A percentile compares a stretch with the other conserved stretches of the same genome.
phyloP scores from a whole-genome alignment of 495 filamentous ascomycete genomes.

The Talaromyces nanjingensis region DNA sequence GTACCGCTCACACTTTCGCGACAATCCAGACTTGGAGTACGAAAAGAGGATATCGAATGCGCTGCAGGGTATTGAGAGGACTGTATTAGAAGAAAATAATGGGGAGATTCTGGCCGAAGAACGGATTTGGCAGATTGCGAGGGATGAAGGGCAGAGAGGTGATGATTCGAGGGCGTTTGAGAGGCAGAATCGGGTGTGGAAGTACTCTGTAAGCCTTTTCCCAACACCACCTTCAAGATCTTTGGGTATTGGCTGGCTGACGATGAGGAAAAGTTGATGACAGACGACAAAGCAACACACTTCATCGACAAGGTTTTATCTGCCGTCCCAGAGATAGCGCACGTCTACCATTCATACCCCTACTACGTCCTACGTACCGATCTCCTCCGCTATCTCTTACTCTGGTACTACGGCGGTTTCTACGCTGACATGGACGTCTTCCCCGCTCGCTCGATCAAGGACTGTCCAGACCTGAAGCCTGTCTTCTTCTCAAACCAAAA shows the following conservation, averaged over 20 bases:
- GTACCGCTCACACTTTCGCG: conserved; percentile 25
- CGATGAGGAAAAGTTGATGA: conserved; percentile 17
- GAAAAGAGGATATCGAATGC: conserved; percentile 21
- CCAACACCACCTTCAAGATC: neutral
- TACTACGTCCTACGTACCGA: conserved; percentile 36
- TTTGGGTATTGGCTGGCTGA: neutral
- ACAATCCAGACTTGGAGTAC: conserved; percentile 21
- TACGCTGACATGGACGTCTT: conserved; percentile 44
- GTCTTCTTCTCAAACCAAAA: conserved; percentile 10
- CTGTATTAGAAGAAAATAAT: conserved; percentile 9
- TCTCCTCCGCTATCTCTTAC: conserved; percentile 41
- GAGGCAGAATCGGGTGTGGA: conserved; percentile 24
- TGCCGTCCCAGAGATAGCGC: conserved; percentile 24
- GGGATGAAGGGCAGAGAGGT: conserved; percentile 16
- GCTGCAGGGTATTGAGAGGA: conserved; percentile 20
- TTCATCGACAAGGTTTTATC: conserved; percentile 23
- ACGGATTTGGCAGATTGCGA: conserved; percentile 32
- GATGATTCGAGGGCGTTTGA: conserved; percentile 24
- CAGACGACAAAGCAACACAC: conserved; percentile 21
- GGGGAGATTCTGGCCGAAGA: conserved; percentile 12
- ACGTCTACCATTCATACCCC: conserved; percentile 27
- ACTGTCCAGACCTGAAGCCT: conserved; percentile 23
- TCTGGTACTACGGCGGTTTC: conserved; percentile 44
- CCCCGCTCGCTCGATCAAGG: conserved; percentile 23
- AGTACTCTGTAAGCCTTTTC: conserved; percentile 22